Conservation (phyloP, 2,329 filamentous ascomycete species). For the Penicillium nordicum region DNA sequence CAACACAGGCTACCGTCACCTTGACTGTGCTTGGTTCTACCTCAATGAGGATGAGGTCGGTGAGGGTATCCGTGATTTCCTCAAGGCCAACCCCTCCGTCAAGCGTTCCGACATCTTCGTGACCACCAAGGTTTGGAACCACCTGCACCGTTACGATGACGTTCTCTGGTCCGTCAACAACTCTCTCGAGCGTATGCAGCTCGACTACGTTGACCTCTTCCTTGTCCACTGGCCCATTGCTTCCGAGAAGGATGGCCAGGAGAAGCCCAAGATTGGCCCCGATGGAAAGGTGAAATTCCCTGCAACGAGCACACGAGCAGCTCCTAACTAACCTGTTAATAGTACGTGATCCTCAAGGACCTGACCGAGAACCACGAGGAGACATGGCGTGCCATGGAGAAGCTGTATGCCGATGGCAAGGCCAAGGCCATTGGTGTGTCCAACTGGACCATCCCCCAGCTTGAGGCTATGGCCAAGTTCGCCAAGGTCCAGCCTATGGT, state of each 20-base stretch:
- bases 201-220: constrained; percentile 72
- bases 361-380: constrained; percentile 61
- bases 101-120: constrained; percentile 52
- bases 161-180: constrained; percentile 53
- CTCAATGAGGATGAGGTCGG: constrained; percentile 54
- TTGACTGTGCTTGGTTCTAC: constrained; percentile 57
- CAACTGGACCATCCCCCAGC: constrained; percentile 62
- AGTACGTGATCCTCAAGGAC: constrained; percentile 61
- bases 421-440: constrained; percentile 72
- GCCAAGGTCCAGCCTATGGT: constrained; percentile 43
- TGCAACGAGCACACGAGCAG: neutral
- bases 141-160: constrained; percentile 48
- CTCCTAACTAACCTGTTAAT: constrained; percentile 8
- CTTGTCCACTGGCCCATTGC: constrained; percentile 53
- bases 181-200: constrained; percentile 62
- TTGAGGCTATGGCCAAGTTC: constrained; percentile 46
- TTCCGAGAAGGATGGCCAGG: constrained; percentile 49
- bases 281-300: constrained; percentile 48
- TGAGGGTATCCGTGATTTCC: constrained; percentile 53
- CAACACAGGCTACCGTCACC: constrained; percentile 51
- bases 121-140: constrained; percentile 54
- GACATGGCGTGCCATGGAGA: constrained; percentile 67
- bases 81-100: constrained; percentile 47
- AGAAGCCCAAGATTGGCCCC: constrained; percentile 48
- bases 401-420: constrained; percentile 57